Base-by-base conservation (phyloP, 1,139 yeast species). In the Torulaspora globosa region DNA sequence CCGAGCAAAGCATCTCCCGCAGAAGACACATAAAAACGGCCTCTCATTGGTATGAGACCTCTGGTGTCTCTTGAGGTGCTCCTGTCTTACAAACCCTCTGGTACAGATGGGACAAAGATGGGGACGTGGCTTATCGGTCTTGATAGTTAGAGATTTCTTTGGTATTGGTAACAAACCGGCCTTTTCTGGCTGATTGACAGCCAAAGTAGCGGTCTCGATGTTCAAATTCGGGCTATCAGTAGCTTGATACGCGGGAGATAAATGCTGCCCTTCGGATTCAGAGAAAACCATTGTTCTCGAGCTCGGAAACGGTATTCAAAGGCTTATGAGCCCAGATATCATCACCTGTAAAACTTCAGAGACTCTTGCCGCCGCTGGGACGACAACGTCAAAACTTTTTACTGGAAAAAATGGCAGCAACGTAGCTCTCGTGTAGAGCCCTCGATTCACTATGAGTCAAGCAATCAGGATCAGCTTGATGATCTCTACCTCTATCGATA, bases 1-100 rank as follows among this genome's bases (percentile, higher is more conserved):
- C 53, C 98, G 74, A 19, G 96, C 94, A 69, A 92, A 92, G 66
- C 95, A 86, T 30, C 97, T 79, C 49, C 95, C 97, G 68, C 98
- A 92, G 15, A 92, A 95, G 1, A 96, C 95, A 70, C 99, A 92
- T 57, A 86, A 87, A 67, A 86, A 92, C 1, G 98, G 98, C 65
- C 90, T 92, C 66, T 92, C 98, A 64, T 90, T 89, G 3, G 98
- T 92, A 65, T 92, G 99, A 1, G 95, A 84, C 39, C 97, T 73
- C 65, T 90, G 96, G 62, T 92, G 99, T 50, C 99, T 79, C 65
- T 89, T 81, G 58, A 92, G 75, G 67, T 92, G 99, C 67, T 92
- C 98, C 47, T 88, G 75, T 43, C 99, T 75, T 2, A 97, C 97
- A 74, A 92, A 92, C 2, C 97, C 96, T 53, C 98, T 75, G 0